phyloP scores from a whole-genome alignment of 257 asterid species.

The Verbena officinalis region DNA sequence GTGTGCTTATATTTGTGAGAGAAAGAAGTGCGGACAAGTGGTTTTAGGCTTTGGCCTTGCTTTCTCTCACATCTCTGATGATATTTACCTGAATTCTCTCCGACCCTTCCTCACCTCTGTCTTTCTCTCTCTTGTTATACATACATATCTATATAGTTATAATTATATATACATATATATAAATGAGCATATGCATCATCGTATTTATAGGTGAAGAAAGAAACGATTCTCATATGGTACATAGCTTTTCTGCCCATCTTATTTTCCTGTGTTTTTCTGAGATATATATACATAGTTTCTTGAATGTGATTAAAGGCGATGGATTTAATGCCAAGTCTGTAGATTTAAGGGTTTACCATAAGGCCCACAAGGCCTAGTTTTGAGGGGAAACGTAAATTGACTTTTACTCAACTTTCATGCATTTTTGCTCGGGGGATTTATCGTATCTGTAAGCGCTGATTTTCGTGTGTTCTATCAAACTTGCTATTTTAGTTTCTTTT shows the following conservation, averaged over 20 bases:
- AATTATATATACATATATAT: no score
- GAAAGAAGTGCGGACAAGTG: constrained; percentile 26
- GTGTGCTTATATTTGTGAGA: not conserved
- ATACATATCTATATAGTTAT: not conserved
- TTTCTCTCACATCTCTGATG: constrained; percentile 30
- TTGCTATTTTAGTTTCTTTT: constrained; percentile 4
- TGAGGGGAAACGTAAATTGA: constrained; percentile 33
- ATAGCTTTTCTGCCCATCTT: constrained; percentile 28
- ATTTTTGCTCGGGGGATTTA: constrained; percentile 36
- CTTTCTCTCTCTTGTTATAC: constrained; percentile 16
- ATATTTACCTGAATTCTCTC: constrained; percentile 46
- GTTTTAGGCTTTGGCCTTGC: constrained; percentile 35
- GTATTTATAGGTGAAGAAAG: constrained; percentile 12
- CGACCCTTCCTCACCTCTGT: constrained; percentile 36
- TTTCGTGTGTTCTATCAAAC: constrained; percentile 4
- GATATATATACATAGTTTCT: constrained; percentile 1
- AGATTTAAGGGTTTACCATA: constrained; percentile 37
- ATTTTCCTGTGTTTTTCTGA: constrained; percentile 6
- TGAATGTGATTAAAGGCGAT: constrained; percentile 38
- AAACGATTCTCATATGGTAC: constrained; percentile 5
- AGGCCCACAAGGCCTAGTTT: constrained; percentile 39
- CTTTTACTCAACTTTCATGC: constrained; percentile 37
- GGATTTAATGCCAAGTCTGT: constrained; percentile 40
- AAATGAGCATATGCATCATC: constrained; percentile 11
- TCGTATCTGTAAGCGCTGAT: constrained; percentile 31